Percentiles rank a stretch among this genome's conserved stretches.
These are phyloP conservation scores for Lotus japonicus DNA, from an alignment of 306 rosid species.

Conservation along the genomic window DNA sequence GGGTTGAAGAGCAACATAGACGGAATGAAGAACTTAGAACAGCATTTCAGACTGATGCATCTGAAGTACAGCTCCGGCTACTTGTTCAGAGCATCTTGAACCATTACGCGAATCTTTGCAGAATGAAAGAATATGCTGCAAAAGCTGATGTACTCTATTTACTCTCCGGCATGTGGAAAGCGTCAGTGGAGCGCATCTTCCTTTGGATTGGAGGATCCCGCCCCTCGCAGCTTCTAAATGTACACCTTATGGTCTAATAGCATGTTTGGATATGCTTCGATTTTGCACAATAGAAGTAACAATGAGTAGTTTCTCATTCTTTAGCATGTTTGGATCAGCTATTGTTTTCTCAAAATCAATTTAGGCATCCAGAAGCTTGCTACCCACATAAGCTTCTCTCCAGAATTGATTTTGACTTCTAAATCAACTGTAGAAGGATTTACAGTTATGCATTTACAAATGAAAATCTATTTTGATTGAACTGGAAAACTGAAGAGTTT, in stretches of 20 bases:
- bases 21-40: slow-evolving; percentile 56
- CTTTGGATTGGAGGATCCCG: slow-evolving; percentile 99
- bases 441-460: no score
- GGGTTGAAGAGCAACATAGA: slow-evolving; percentile 80
- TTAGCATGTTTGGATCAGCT: no score
- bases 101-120: slow-evolving; percentile 63
- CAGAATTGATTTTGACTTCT: no score
- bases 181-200: slow-evolving; percentile 76
- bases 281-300: no score
- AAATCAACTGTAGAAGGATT: no score
- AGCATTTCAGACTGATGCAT: slow-evolving; percentile 53
- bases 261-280: no score
- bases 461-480: no score
- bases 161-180: slow-evolving; percentile 79
- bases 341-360: no score
- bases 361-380: no score
- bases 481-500: no score
- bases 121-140: slow-evolving; percentile 74
- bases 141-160: slow-evolving; percentile 74
- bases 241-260: slow-evolving; percentile 12
- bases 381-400: no score
- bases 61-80: slow-evolving; percentile 51
- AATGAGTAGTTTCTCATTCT: no score
- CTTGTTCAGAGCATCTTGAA: slow-evolving; percentile 58
- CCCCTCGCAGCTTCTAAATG: slow-evolving; percentile 86